Conservation (phyloP, 192 early-diverging fungal genomes). For the Cladochytrium replicatum region DNA sequence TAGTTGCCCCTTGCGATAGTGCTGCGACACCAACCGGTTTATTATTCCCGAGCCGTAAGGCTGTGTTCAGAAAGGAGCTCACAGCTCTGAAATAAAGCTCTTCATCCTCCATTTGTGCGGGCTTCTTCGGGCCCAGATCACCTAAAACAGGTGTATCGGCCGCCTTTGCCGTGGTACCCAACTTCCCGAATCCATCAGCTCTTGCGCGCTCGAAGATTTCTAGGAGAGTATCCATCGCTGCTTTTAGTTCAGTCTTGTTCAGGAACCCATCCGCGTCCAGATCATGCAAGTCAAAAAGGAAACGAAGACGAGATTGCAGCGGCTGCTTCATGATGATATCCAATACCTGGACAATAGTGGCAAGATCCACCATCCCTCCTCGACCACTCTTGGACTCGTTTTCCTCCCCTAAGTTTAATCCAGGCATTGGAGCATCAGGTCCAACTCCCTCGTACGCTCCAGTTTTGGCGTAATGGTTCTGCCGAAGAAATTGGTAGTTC, state of each 20-base stretch:
- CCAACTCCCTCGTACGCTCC: conserved; percentile 20
- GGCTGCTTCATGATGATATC: conserved; percentile 51
- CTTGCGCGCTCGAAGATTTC: conserved; percentile 51
- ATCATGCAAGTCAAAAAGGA: conserved; percentile 51
- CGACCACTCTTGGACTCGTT: no score
- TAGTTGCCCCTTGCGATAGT: no score
- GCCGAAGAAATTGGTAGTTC: conserved; percentile 38
- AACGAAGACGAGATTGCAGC: conserved; percentile 38
- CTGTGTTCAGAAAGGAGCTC: conserved; percentile 43
- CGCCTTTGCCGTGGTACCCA: background rate
- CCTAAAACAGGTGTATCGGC: background rate
- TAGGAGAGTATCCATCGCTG: conserved; percentile 42
- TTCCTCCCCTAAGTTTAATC: no score
- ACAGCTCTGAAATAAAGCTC: conserved; percentile 45
- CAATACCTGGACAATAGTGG: conserved; percentile 41
- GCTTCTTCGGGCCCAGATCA: no score
- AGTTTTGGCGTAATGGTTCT: no score
- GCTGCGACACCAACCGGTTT: conserved; percentile 19
- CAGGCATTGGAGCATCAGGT: no score
- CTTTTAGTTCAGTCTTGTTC: conserved; percentile 41
- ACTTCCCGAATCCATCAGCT: background rate
- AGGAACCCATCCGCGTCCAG: conserved; percentile 46
- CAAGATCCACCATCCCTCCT: conserved; percentile 50
- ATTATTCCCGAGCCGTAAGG: conserved; percentile 39
- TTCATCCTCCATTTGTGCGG: conserved; percentile 36